A percentile compares a stretch with the other conserved stretches of the same genome.
Conservation (phyloP, 1,284 basidiomycete genomes). For the Papiliotrema terrestris region DNA sequence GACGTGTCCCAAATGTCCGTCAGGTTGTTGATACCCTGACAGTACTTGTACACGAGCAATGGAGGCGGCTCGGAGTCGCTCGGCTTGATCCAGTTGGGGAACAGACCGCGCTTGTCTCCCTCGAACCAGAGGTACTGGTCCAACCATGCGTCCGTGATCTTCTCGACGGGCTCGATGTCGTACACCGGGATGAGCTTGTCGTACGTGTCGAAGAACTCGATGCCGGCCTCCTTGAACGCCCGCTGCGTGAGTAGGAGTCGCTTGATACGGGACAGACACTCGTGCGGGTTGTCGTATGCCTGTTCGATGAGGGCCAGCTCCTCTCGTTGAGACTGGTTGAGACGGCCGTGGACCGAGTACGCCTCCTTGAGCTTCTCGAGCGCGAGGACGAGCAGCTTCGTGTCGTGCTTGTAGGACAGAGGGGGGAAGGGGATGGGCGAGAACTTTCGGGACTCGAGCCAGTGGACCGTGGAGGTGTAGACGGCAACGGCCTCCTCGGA, state of each 20-base stretch:
- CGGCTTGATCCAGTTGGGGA: constrained; percentile 97
- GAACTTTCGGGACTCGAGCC: constrained; percentile 90
- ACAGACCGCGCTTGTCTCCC: constrained; percentile 93
- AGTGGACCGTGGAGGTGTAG: constrained; percentile 95
- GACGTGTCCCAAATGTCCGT: constrained; percentile 95
- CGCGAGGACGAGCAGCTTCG: constrained; percentile 88
- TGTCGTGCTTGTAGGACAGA: constrained; percentile 95
- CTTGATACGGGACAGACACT: constrained; percentile 87
- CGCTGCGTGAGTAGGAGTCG: constrained; percentile 89
- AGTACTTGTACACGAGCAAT: constrained; percentile 87
- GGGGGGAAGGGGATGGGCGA: constrained; percentile 98
- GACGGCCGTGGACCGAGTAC: constrained; percentile 92
- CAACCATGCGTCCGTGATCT: constrained; percentile 94
- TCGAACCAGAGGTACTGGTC: constrained; percentile 70
- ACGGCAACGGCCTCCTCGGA: constrained; percentile 96
- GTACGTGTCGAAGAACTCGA: constrained; percentile 77
- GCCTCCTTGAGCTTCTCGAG: constrained; percentile 97
- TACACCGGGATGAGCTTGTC: constrained; percentile 97
- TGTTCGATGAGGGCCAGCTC: constrained; percentile 94
- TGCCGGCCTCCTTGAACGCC: constrained; percentile 96
- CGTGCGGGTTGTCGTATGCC: constrained; percentile 65
- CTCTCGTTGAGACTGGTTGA: constrained; percentile 95
- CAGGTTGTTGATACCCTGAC: constrained; percentile 56
- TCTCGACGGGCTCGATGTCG: constrained; percentile 96
- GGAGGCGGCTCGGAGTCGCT: constrained; percentile 94